phyloP scores from a whole-genome alignment of 116 monocot species.

The Thalassia testudinum region DNA sequence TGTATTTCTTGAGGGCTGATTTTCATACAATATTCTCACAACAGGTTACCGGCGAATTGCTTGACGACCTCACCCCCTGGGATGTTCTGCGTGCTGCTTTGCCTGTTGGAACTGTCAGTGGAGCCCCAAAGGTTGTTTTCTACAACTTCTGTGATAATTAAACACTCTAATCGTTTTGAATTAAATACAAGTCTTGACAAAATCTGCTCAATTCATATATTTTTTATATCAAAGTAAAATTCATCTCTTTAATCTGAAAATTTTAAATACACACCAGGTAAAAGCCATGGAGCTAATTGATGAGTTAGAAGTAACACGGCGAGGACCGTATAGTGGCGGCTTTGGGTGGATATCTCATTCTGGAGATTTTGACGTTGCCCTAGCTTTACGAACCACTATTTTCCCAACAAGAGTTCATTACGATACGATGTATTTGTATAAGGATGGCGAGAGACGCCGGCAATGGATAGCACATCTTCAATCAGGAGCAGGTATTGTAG shows the following conservation, averaged over 20 bases:
- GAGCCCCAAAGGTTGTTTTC: conserved; percentile 90
- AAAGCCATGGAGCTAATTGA: conserved; percentile 76
- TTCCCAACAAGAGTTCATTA: conserved; percentile 27
- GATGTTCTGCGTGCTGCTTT: too few species aligned
- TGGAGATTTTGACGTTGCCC: conserved; percentile 59
- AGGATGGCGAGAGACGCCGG: conserved; percentile 18
- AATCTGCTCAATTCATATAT: too few species aligned
- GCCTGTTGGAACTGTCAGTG: conserved; percentile 80
- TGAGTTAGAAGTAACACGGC: conserved; percentile 44
- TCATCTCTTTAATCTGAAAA: too few species aligned
- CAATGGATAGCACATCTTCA: conserved; percentile 86
- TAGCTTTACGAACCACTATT: conserved; percentile 56
- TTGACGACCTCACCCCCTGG: conserved; percentile 69
- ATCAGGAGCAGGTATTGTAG: too few species aligned
- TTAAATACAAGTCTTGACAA: too few species aligned
- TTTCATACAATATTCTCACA: too few species aligned
- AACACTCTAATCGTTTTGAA: too few species aligned
- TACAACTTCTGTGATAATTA: too few species aligned
- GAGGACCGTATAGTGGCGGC: conserved; percentile 76
- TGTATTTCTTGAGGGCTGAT: too few species aligned
- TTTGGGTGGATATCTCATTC: conserved; percentile 48
- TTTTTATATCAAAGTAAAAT: too few species aligned
- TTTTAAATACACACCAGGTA: too few species aligned
- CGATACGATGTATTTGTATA: conserved; percentile 35
- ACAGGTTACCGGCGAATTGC: conserved; percentile 61